A percentile compares a stretch with the other conserved stretches of the same genome.
These are phyloP conservation scores for Aphanomyces cochlioides DNA, from an alignment of 352 stramenopile genomes.

Conservation along the genomic window DNA sequence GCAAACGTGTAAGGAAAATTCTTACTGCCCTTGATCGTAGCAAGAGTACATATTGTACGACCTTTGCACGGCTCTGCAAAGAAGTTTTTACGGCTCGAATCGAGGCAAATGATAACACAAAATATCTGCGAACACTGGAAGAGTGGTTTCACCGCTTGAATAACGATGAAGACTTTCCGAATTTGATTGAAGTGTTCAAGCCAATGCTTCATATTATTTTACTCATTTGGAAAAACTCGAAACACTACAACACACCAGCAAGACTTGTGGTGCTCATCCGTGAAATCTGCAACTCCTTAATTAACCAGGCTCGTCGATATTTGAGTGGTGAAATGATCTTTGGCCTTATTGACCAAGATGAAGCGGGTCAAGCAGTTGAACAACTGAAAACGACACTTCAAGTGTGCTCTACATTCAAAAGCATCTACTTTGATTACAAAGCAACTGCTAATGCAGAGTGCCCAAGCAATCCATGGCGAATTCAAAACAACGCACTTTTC, in stretches of 20 bases:
- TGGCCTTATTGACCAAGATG: slow-evolving; percentile 94
- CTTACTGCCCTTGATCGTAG: slow-evolving; percentile 91
- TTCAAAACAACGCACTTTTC: slow-evolving; percentile 98
- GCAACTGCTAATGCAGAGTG: slow-evolving; percentile 95
- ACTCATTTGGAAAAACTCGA: slow-evolving; percentile 99
- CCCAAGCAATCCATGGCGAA: slow-evolving; percentile 96
- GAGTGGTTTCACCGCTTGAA: slow-evolving; percentile 96
- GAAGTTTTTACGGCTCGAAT: slow-evolving; percentile 95
- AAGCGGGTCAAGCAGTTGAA: slow-evolving; percentile 90
- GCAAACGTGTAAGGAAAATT: slow-evolving; percentile 92
- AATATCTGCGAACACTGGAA: slow-evolving; percentile 95
- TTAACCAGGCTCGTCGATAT: slow-evolving; percentile 91
- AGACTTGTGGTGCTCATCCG: slow-evolving; percentile 96
- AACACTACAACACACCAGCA: slow-evolving; percentile 97
- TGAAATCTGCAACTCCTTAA: slow-evolving; percentile 98
- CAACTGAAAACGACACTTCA: slow-evolving; percentile 92
- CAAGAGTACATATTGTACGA: slow-evolving; percentile 96
- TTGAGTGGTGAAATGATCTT: slow-evolving; percentile 95
- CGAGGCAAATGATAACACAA: slow-evolving; percentile 98
- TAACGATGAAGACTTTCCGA: slow-evolving; percentile 93
- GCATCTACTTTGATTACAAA: slow-evolving; percentile 98
- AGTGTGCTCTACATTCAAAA: slow-evolving; percentile 96
- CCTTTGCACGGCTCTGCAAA: slow-evolving; percentile 96
- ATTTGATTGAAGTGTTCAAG: slow-evolving; percentile 92
- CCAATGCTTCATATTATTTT: slow-evolving; percentile 98